A percentile compares a stretch with the other conserved stretches of the same genome.
Evolutionary conservation across 2,329 filamentous ascomycete species (phyloP).

Genomic region (Elsinoe necatrix): DNA sequence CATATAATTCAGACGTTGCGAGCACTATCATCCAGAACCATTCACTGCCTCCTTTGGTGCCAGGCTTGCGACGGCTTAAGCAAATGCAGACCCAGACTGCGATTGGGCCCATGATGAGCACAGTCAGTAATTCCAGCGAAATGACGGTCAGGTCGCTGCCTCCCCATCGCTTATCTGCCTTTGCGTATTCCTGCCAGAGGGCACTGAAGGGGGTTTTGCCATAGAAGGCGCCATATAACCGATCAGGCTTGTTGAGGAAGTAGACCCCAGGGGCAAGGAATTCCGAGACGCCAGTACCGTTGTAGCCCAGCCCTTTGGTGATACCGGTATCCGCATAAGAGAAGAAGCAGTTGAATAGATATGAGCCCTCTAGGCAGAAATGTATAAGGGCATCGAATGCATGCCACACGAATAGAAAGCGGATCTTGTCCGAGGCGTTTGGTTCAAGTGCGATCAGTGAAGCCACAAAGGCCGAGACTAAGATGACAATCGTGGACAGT

Average conservation of each 20-base stretch:
- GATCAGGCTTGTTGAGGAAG: slow-evolving; percentile 46
- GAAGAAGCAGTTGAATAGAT: slow-evolving; percentile 92
- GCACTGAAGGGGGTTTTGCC: slow-evolving; percentile 45
- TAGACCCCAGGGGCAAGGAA: slow-evolving; percentile 42
- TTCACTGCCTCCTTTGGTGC: slow-evolving; percentile 30
- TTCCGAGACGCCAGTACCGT: slow-evolving; percentile 26
- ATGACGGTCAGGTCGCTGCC: slow-evolving; percentile 51
- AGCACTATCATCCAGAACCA: slow-evolving; percentile 52
- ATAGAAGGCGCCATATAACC: slow-evolving; percentile 53
- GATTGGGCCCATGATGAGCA: slow-evolving; percentile 50
- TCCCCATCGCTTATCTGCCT: slow-evolving; percentile 54
- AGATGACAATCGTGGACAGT: slow-evolving; percentile 45
- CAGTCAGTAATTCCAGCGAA: slow-evolving; percentile 53
- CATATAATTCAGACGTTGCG: slow-evolving; percentile 57
- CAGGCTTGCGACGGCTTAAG: slow-evolving; percentile 26
- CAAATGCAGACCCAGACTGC: slow-evolving; percentile 49
- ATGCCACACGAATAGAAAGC: slow-evolving; percentile 89
- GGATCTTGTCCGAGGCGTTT: slow-evolving; percentile 48
- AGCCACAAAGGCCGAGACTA: slow-evolving; percentile 44
- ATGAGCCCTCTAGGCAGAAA: slow-evolving; percentile 81
- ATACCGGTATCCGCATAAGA: slow-evolving; percentile 43
- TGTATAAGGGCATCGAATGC: slow-evolving; percentile 88
- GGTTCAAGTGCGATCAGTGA: slow-evolving; percentile 46
- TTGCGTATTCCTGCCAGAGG: slow-evolving; percentile 59
- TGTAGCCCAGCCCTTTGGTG: slow-evolving; percentile 16